Conservation (phyloP, 176 grass and related monocot species). For the Metroxylon sagu region DNA sequence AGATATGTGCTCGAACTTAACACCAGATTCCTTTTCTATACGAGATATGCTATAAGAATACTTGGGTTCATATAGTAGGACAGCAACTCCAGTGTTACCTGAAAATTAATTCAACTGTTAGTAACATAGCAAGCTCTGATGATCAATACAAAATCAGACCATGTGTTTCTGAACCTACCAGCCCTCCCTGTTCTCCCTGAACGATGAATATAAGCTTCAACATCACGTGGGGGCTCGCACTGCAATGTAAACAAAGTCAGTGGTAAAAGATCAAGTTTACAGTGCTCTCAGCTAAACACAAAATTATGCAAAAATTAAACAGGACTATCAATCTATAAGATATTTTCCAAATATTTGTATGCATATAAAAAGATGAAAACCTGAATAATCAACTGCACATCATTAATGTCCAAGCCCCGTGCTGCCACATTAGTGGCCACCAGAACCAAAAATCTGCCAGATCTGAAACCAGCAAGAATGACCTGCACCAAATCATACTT, state of each 20-base stretch:
- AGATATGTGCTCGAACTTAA: constrained; percentile 81
- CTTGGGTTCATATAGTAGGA: constrained; percentile 83
- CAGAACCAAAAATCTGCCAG: constrained; percentile 70
- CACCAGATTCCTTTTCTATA: constrained; percentile 84
- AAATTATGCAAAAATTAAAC: no score
- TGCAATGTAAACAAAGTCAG: constrained; percentile 22
- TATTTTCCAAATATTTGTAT: neutral
- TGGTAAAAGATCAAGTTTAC: no score
- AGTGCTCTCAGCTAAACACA: neutral
- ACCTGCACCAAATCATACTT: constrained; percentile 39
- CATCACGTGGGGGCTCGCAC: constrained; percentile 95
- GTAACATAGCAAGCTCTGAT: neutral
- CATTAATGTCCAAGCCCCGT: constrained; percentile 84
- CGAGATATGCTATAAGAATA: constrained; percentile 37
- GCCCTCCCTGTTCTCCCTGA: constrained; percentile 90
- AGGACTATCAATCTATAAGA: neutral
- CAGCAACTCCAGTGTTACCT: constrained; percentile 80
- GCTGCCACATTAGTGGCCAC: constrained; percentile 98
- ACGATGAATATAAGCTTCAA: constrained; percentile 97
- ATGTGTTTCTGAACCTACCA: constrained; percentile 25
- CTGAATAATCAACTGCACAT: constrained; percentile 98
- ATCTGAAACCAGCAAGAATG: constrained; percentile 86
- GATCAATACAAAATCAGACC: constrained; percentile 1
- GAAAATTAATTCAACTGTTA: constrained; percentile 28
- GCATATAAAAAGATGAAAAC: constrained; percentile 17